A percentile compares a stretch with the other conserved stretches of the same genome.
These are phyloP conservation scores for Penicillium salamii DNA, from an alignment of 495 filamentous ascomycete genomes.

Conservation along the genomic window DNA sequence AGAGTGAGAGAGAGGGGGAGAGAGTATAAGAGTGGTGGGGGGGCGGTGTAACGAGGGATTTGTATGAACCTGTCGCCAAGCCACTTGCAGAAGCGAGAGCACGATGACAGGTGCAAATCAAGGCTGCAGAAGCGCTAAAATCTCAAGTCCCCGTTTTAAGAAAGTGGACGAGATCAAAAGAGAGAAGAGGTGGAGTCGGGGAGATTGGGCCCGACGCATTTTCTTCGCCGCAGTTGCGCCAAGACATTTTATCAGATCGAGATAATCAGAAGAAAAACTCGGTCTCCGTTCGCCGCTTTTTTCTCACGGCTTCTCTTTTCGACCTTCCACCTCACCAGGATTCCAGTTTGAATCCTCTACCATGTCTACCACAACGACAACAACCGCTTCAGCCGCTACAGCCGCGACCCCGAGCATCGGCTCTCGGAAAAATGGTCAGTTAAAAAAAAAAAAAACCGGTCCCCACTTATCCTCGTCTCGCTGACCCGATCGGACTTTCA, in stretches of 20 bases:
- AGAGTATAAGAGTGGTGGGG: constrained; percentile 16
- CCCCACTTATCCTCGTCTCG: constrained; percentile 10
- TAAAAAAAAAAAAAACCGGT: constrained; percentile 1
- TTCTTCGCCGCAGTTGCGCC: constrained; percentile 16
- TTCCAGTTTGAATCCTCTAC: not conserved
- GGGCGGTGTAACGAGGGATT: constrained; percentile 41
- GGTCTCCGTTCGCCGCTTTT: not conserved
- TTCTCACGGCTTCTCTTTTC: constrained; percentile 1
- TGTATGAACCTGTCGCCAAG: constrained; percentile 18
- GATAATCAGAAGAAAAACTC: constrained; percentile 29
- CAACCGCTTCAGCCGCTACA: constrained; percentile 14
- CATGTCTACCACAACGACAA: constrained; percentile 26
- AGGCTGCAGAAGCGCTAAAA: not conserved
- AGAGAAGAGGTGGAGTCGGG: constrained; percentile 12
- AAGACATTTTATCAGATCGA: constrained; percentile 30
- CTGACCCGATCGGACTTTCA: constrained; percentile 38
- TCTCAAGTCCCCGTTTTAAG: not conserved
- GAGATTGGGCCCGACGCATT: constrained; percentile 6
- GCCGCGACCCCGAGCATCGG: constrained; percentile 28
- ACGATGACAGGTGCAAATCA: constrained; percentile 1
- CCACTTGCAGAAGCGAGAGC: constrained; percentile 15
- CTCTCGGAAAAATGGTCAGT: constrained; percentile 46
- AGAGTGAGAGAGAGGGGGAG: constrained; percentile 15
- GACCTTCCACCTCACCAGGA: not conserved
- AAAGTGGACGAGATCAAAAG: constrained; percentile 3